A percentile compares a stretch with the other conserved stretches of the same genome.
Evolutionary conservation across 257 asterid species (phyloP).

Genomic region (Misopates orontium): DNA sequence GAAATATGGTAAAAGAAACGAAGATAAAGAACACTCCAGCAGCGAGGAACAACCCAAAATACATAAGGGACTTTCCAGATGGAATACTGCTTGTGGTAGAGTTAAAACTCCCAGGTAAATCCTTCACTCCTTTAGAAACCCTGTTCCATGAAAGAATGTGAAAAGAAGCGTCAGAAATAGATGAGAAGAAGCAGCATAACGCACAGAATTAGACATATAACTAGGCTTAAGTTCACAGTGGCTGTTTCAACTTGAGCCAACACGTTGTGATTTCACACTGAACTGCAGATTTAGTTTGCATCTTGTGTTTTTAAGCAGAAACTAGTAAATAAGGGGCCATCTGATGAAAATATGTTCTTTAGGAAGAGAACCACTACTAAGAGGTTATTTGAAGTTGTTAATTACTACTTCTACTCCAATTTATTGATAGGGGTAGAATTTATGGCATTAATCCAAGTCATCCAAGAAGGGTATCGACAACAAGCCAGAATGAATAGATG

Average conservation of each 20-base stretch:
- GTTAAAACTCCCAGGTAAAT: constrained; percentile 71
- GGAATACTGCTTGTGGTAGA: constrained; percentile 73
- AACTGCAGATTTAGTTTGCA: background rate
- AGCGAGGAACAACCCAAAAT: constrained; percentile 70
- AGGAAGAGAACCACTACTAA: background rate
- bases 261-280: background rate
- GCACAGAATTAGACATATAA: background rate
- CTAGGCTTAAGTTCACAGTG: background rate
- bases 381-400: background rate
- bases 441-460: constrained; percentile 1
- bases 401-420: background rate
- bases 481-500: background rate
- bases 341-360: background rate
- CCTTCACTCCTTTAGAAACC: constrained; percentile 73
- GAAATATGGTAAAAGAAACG: constrained; percentile 79
- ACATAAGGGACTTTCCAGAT: constrained; percentile 71
- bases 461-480: background rate
- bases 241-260: background rate
- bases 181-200: background rate
- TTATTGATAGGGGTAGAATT: background rate
- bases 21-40: constrained; percentile 79
- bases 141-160: constrained; percentile 32
- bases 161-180: constrained; percentile 6
- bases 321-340: background rate
- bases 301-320: background rate